Base-by-base conservation (phyloP, 768 basidiomycete species). In the Nidularia pulvinata region DNA sequence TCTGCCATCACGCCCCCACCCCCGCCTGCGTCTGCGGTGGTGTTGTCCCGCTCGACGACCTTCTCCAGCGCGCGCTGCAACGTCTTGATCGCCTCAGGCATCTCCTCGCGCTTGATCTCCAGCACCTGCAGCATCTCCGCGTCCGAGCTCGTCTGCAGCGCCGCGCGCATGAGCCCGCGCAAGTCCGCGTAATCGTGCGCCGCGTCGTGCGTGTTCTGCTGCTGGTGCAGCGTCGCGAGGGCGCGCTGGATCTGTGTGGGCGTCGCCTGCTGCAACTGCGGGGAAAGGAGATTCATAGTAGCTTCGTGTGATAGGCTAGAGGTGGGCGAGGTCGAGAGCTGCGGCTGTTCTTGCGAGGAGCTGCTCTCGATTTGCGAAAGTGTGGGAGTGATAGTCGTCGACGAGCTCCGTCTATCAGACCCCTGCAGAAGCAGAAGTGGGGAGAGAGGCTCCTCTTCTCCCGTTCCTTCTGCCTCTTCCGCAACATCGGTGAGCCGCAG, bases 11-110 rank as follows among this genome's bases (percentile, higher is more conserved):
- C 37, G n/a, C 37, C 37, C 7, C 37, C n/a, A 39, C n/a, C 37
- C 7, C 37, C 37, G 22, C 45, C 22, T 7, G 10, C 45, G 22
- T 10, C 45, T 19, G 9, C 45, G 22, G 22, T 46, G 7, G 7
- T 19, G 22, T 11, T 7, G 52, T 48, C 14, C 39, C 54, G 42
- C 58, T 62, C 6, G 57, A 57, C 19, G 58, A 61, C 7, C 50
- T 52, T 37, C 68, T 84, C 83, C 51, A 88, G 69, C 7, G 81
- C 83, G 22, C 90, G 70, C 69, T 90, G 89, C 14, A 93, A 74
- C 4, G 90, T 85, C 70, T 89, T 90, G 65, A 91, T 84, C 10
- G 89, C 89, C 65, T 93, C 91, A 1, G 86, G 85, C 79, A 90
- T 86, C 65, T 90, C 87, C 45, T 82, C 80, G 46, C 83, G 71